These are phyloP conservation scores for Pythium myriotylum DNA, from an alignment of 352 stramenopile species.

Conservation along the genomic window DNA sequence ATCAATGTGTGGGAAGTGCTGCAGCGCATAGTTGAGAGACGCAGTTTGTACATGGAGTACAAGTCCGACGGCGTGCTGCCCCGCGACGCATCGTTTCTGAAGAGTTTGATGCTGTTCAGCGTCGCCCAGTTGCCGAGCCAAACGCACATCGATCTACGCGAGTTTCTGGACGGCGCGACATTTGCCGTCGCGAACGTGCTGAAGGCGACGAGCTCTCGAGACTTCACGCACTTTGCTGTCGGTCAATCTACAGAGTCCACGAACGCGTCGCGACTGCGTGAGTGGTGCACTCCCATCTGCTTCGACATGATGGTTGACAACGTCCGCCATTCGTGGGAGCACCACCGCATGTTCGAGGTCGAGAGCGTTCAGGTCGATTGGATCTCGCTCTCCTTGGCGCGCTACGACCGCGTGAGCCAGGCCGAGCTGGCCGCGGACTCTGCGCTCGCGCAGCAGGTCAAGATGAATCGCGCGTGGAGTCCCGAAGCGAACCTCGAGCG, in stretches of 20 bases:
- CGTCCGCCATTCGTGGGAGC: constrained; percentile 18
- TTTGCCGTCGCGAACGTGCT: constrained; percentile 16
- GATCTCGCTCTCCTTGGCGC: constrained; percentile 7
- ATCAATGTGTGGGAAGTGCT: constrained; percentile 15
- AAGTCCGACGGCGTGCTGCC: constrained; percentile 11
- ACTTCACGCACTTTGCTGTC: constrained; percentile 15
- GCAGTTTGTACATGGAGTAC: constrained; percentile 2
- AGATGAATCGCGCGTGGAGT: constrained; percentile 20
- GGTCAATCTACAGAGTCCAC: constrained; percentile 2
- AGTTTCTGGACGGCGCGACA: constrained; percentile 23
- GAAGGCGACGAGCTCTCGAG: constrained; percentile 17
- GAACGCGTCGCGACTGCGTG: constrained; percentile 7
- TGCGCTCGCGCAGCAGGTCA: constrained; percentile 21
- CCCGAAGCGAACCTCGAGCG: constrained; percentile 18
- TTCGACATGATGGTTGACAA: constrained; percentile 19
- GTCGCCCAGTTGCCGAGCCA: constrained; percentile 9
- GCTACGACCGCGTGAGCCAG: constrained; percentile 20
- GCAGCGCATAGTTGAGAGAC: constrained; percentile 15
- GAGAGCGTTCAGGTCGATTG: constrained; percentile 12
- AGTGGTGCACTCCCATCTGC: constrained; percentile 24
- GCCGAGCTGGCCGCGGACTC: constrained; percentile 8
- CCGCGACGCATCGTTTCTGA: constrained; percentile 1
- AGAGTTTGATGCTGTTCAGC: constrained; percentile 19
- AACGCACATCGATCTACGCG: constrained; percentile 12
- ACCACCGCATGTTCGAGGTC: constrained; percentile 21